phyloP scores from a whole-genome alignment of 768 basidiomycete species.

The Pulveroboletus sp. region DNA sequence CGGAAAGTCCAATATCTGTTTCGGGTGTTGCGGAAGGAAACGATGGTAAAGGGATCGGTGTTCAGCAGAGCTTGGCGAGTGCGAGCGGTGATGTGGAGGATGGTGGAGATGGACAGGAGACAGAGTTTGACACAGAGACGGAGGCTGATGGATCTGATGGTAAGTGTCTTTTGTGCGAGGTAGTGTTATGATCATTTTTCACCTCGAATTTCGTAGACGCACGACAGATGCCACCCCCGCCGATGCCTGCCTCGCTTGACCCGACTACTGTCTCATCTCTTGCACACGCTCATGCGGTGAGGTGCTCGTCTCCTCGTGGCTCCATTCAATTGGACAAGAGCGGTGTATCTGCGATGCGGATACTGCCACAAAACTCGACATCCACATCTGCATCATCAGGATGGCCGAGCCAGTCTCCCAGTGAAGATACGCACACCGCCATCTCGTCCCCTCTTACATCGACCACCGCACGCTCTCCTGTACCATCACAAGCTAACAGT shows the following conservation, averaged over 20 bases:
- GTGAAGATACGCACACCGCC: not conserved
- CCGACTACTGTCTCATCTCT: conserved; percentile 36
- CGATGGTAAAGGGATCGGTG: not conserved
- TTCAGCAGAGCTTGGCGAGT: not conserved
- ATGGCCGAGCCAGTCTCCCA: conserved; percentile 3
- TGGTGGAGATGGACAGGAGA: conserved; percentile 23
- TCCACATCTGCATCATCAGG: conserved; percentile 1
- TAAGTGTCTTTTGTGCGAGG: conserved; percentile 7
- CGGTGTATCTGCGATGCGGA: conserved; percentile 8
- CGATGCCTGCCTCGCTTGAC: conserved; percentile 42
- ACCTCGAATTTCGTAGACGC: conserved; percentile 27
- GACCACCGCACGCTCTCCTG: not conserved
- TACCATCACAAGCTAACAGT: not conserved
- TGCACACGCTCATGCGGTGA: conserved; percentile 13
- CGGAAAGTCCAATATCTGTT: conserved; percentile 18
- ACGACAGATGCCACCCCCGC: conserved; percentile 47
- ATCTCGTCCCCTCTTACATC: not conserved
- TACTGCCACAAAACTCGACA: conserved; percentile 8
- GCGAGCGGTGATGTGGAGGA: conserved; percentile 12
- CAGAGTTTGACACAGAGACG: conserved; percentile 31
- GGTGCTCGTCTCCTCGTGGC: conserved; percentile 19
- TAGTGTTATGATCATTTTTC: not conserved
- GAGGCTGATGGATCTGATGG: conserved; percentile 24
- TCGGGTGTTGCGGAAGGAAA: conserved; percentile 6
- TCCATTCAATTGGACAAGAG: conserved; percentile 14